Conservation (phyloP, 139 green algal genomes). For the Picochlorum sp. region DNA sequence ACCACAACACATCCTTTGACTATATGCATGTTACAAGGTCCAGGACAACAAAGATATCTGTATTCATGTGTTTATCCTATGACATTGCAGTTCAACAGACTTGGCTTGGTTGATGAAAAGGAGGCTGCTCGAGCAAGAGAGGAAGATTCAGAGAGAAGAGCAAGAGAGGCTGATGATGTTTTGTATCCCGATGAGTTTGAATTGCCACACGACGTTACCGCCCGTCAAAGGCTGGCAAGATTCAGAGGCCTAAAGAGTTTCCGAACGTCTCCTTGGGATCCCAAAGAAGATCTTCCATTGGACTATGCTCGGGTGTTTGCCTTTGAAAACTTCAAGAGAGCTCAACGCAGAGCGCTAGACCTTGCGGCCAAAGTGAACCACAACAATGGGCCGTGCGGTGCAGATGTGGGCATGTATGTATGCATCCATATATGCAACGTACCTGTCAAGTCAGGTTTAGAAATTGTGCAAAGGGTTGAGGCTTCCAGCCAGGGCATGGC, state of each 20-base stretch:
- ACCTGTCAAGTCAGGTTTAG: conserved; percentile 22
- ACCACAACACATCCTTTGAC: neutral
- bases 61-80: neutral
- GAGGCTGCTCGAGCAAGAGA: conserved; percentile 14
- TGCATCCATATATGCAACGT: conserved; percentile 51
- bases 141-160: conserved; percentile 12
- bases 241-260: conserved; percentile 87
- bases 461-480: conserved; percentile 24
- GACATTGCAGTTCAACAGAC: too few species aligned
- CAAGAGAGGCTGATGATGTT: conserved; percentile 47
- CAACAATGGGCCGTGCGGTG: neutral
- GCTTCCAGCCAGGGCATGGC: conserved; percentile 5
- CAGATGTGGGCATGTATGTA: conserved; percentile 53
- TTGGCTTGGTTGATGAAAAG: conserved; percentile 36
- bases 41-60: neutral
- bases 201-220: conserved; percentile 49
- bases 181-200: conserved; percentile 90
- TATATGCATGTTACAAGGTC: neutral
- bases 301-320: conserved; percentile 89
- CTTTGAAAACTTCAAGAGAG: conserved; percentile 78
- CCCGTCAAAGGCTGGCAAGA: conserved; percentile 55
- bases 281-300: conserved; percentile 68
- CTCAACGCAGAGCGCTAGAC: conserved; percentile 30
- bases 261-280: conserved; percentile 79
- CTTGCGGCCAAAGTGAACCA: conserved; percentile 7